Evolutionary conservation across 2,329 filamentous ascomycete genomes (phyloP), one percentile per base, ranked within the genome.

Genomic region (Penicillium sp.): DNA sequence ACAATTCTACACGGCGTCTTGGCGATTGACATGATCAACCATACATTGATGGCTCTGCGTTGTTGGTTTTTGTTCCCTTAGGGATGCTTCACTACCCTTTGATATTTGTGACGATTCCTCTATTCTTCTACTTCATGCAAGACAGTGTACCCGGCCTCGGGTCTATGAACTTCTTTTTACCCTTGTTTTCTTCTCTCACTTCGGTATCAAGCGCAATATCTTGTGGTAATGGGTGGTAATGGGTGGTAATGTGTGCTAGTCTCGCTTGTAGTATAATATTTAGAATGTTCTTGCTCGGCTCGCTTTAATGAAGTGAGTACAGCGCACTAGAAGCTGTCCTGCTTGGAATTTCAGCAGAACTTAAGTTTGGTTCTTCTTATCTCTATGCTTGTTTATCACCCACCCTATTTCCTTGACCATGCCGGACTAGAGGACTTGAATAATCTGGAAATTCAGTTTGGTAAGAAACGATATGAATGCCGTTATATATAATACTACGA

Each of bases 1-100:
- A 27, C 58, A 62, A 52, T 40, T 50, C n/a, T 49, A 45, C 31
- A 49, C 15, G 60, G 60, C 52, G 59, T 62, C 56, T 59, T 45
- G 54, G 54, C 56, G 59, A 57, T 46, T 55, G 31, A 48, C 21
- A 50, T 49, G 29, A 45, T 45, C 23, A 25, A 27, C 47, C 40
- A n/a, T 50, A 45, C 25, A 38, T 45, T 43, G 27, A 43, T 56
- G 46, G 23, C 53, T 50, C 19, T 23, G 40, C 45, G 27, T 33
- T 50, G 45, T 54, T 42, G 19, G 15, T 15, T 45, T 51, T 37
- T 43, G 21, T 40, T 33, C 12, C 46, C 31, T 48, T 3, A 2
- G 40, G 47, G 9, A 31, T 42, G 47, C 37, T 42, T 13, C 29
- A 43, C 38, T 51, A 38, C 27, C 27, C 13, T 23, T 43, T 56